A percentile compares a stretch with the other conserved stretches of the same genome.
These are phyloP conservation scores for Epicoccum nigrum DNA, from an alignment of 2,329 filamentous ascomycete genomes.

Conservation along the genomic window DNA sequence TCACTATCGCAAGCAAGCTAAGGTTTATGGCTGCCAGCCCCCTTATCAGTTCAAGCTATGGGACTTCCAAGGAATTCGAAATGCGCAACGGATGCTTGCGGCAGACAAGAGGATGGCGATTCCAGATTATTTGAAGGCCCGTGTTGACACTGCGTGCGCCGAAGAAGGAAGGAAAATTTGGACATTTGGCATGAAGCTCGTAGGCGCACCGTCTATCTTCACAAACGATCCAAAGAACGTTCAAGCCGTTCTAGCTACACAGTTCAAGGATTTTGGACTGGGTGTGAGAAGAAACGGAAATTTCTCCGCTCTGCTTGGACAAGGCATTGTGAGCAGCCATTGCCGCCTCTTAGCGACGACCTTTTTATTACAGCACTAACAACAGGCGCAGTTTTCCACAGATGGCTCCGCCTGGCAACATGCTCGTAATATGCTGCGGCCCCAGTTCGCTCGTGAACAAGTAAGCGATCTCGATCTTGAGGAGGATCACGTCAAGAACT, in stretches of 20 bases:
- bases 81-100: conserved; percentile 49
- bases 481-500: conserved; percentile 39
- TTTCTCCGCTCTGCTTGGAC: conserved; percentile 50
- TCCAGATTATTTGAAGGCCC: conserved; percentile 39
- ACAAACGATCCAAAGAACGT: conserved; percentile 55
- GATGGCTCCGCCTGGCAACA: conserved; percentile 43
- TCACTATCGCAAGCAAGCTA: conserved; percentile 42
- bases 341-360: neutral
- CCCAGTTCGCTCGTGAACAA: conserved; percentile 42
- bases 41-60: conserved; percentile 50
- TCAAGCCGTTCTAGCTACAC: conserved; percentile 52
- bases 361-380: neutral
- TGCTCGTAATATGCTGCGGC: conserved; percentile 41
- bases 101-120: conserved; percentile 44
- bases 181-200: conserved; percentile 33
- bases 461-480: conserved; percentile 42
- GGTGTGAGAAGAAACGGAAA: conserved; percentile 42
- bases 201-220: conserved; percentile 23
- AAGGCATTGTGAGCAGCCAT: conserved; percentile 41
- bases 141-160: conserved; percentile 25
- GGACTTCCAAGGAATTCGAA: conserved; percentile 58
- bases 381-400: conserved; percentile 31
- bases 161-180: conserved; percentile 29
- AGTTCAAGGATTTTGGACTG: conserved; percentile 55
- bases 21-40: conserved; percentile 53